Evolutionary conservation across 1,139 yeast genomes (phyloP).

Genomic region (Suhomyces anneliseae): DNA sequence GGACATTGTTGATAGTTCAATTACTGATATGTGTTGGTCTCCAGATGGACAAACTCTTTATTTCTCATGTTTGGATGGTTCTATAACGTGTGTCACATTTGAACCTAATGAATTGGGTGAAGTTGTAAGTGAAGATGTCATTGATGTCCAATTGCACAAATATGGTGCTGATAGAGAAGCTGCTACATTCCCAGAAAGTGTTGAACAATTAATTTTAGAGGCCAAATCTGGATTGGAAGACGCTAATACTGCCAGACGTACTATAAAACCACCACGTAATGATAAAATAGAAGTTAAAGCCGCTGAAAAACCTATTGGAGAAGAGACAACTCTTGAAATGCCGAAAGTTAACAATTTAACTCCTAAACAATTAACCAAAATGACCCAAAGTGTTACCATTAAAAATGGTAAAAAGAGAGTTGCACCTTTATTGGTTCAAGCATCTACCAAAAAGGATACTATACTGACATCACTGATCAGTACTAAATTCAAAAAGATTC

Average conservation of each 20-base stretch:
- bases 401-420: conserved; percentile 86
- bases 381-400: conserved; percentile 45
- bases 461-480: conserved; percentile 8
- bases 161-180: conserved; percentile 90
- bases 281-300: conserved; percentile 2
- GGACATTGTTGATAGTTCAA: conserved; percentile 60
- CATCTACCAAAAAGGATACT: conserved; percentile 28
- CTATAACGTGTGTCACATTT: conserved; percentile 70
- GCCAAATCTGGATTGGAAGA: conserved; percentile 44
- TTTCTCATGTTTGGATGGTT: conserved; percentile 82
- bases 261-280: conserved; percentile 1
- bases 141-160: conserved; percentile 67
- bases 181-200: conserved; percentile 82
- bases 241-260: neutral
- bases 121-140: conserved; percentile 63
- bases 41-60: conserved; percentile 73
- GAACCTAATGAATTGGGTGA: conserved; percentile 73
- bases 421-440: conserved; percentile 75
- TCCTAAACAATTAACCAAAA: conserved; percentile 19
- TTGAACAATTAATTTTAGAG: conserved; percentile 73
- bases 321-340: conserved; percentile 8
- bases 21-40: conserved; percentile 77
- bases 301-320: conserved; percentile 9
- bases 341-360: conserved; percentile 13
- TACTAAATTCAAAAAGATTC: conserved; percentile 16